A percentile compares a stretch with the other conserved stretches of the same genome.
Conservation (phyloP, 2,329 filamentous ascomycete species). For the Oidium heveae region DNA sequence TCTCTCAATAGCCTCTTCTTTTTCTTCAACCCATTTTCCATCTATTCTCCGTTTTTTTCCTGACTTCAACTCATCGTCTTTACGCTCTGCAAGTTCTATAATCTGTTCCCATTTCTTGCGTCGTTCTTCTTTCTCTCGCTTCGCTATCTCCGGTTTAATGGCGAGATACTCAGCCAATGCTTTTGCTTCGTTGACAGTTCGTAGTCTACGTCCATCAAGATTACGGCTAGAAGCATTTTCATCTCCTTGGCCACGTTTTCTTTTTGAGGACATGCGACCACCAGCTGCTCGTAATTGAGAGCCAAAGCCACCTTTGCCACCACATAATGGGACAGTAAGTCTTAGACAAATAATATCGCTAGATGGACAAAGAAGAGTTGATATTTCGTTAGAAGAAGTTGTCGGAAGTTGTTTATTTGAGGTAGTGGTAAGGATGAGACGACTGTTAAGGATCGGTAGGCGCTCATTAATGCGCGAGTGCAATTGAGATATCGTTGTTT, state of each 20-base stretch:
- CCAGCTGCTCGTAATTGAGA: slow-evolving; percentile 91
- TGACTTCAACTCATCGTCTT: slow-evolving; percentile 58
- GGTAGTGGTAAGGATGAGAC: slow-evolving; percentile 58
- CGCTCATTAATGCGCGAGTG: slow-evolving; percentile 34
- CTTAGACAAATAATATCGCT: slow-evolving; percentile 62
- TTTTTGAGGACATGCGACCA: slow-evolving; percentile 86
- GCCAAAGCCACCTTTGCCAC: slow-evolving; percentile 94
- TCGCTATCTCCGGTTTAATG: slow-evolving; percentile 92
- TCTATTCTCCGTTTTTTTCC: slow-evolving; percentile 50
- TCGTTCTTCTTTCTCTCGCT: slow-evolving; percentile 70
- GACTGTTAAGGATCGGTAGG: slow-evolving; percentile 28
- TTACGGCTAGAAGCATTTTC: slow-evolving; percentile 82
- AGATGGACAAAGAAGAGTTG: slow-evolving; percentile 30
- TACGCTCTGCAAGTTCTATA: slow-evolving; percentile 58
- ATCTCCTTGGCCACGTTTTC: slow-evolving; percentile 60
- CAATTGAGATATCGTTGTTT: slow-evolving; percentile 42
- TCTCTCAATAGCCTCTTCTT: slow-evolving; percentile 69
- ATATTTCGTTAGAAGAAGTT: slow-evolving; percentile 28
- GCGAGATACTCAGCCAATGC: slow-evolving; percentile 83
- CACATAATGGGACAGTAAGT: slow-evolving; percentile 52
- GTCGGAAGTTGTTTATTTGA: slow-evolving; percentile 44
- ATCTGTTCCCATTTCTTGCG: slow-evolving; percentile 71
- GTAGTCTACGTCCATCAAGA: slow-evolving; percentile 65
- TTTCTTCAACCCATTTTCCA: slow-evolving; percentile 84
- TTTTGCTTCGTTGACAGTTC: slow-evolving; percentile 89